Base-by-base conservation (phyloP, 2,329 filamentous ascomycete species). In the Onygena corvina region DNA sequence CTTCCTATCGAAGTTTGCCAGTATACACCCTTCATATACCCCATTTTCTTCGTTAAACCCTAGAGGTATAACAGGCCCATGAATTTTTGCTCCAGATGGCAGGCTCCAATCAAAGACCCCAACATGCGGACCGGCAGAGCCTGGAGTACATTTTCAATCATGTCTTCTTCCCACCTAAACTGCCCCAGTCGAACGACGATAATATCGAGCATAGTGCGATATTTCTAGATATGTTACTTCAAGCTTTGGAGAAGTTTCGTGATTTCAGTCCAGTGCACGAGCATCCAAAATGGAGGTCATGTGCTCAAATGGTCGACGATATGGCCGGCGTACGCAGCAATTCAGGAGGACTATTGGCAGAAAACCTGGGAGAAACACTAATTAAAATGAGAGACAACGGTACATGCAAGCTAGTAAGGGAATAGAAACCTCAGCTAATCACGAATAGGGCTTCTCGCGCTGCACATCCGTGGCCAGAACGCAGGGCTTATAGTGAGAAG, bases 81-180 rank as follows among this genome's bases (percentile, higher is more conserved):
- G 6, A 36, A 33, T 2, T 11, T 29, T 29, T 29, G 27, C 27
- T 29, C 27, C 11, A 11, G 27, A 29, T 29, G 27, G 27, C 27
- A 5, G 11, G 11, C 27, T 29, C 34, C 14, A 7, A 36, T 36
- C 34, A 14, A 14, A 7, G n/a, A 14, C 34, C n/a, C 8, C 34
- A 7, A n/a, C 34, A 36, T 36, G n/a, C n/a, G n/a, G 7, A 14
- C 18, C 18, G 34, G n/a, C 34, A 7, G n/a, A 36, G n/a, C n/a
- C 34, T 20, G 8, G n/a, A 44, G 38, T 44, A 44, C 52, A 52
- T 73, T 1, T 61, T 73, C 31, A 56, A 74, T 31, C 71, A 76
- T 55, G 57, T 75, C 1, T 72, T 75, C 16, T 63, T 76, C 0
- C 74, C 73, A 0, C 70, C 72, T 1, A 63, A 71, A 34, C 59